Base-by-base conservation (phyloP, 108 stramenopile species). In the Aurantiochytrium sp. region DNA sequence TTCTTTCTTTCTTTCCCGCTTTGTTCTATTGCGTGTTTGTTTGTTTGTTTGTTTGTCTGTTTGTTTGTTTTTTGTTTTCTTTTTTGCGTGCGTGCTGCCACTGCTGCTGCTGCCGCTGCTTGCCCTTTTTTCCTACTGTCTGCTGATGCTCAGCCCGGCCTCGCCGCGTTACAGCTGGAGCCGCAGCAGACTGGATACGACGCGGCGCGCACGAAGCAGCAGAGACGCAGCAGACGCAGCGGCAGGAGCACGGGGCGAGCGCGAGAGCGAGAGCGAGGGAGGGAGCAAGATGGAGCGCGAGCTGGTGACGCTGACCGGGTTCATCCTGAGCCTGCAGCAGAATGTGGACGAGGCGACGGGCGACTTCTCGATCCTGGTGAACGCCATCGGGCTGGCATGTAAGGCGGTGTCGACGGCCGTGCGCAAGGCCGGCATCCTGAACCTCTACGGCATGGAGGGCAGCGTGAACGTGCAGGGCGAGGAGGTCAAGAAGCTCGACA, bases 401-500 rank as follows among this genome's bases (percentile, higher is more conserved):
- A 98, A 99, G 93, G 96, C 97, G 8, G 98, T 99, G 88, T 95
- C 97, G 51, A 96, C 95, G 58, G 93, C 94, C 12, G 93, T 94
- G 19, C 91, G 93, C 57, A 94, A 94, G 90, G 94, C 94, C 18
- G 94, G 94, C 45, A 94, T 94, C 49, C 90, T 93, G 14, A 92
- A 89, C 57, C 89, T 87, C 23, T 98, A 98, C 90, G 99, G 99
- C 88, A 92, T 98, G 45, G 98, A 98, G 8, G 99, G 99, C 18
- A 96, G 97, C 90, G 95, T 96, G 87, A 99, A 98, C 94, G 93
- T 94, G 51, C 97, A 97, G n/a, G 98, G 99, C 23, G 99, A 99
- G 90, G 97, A 98, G 91, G 97, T 98, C 88, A 99, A 99, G 93
- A 99, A 98, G 93, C 96, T 99, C n/a, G 98, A 99, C 92, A 95